Conservation (phyloP, 352 stramenopile genomes). For the Globisporangium middletonii region DNA sequence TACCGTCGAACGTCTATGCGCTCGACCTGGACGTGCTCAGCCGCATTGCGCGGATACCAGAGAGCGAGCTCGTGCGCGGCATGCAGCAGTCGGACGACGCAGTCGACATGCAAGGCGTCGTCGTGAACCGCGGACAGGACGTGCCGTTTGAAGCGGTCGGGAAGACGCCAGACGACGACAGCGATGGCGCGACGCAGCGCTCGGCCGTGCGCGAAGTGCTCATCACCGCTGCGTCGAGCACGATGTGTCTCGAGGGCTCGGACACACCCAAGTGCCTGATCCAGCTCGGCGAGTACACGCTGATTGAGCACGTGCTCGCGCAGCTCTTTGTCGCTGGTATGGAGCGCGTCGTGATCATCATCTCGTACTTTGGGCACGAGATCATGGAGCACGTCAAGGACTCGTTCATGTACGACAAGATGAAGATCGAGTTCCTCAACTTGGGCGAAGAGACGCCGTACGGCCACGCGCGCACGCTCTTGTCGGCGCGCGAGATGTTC, state of each 20-base stretch:
- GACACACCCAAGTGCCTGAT: conserved; percentile 70
- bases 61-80: conserved; percentile 40
- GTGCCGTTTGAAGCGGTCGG: conserved; percentile 71
- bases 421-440: conserved; percentile 83
- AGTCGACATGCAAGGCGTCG: conserved; percentile 71
- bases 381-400: conserved; percentile 64
- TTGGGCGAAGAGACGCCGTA: conserved; percentile 68
- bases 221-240: conserved; percentile 55
- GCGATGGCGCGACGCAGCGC: not conserved
- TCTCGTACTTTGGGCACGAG: conserved; percentile 46
- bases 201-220: conserved; percentile 45
- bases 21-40: conserved; percentile 47
- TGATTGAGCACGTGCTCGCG: conserved; percentile 75
- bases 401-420: conserved; percentile 64
- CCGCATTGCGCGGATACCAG: conserved; percentile 39
- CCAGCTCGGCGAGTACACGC: conserved; percentile 58
- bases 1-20: conserved; percentile 51
- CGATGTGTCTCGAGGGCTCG: conserved; percentile 42
- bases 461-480: conserved; percentile 62
- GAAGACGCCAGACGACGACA: not conserved
- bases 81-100: conserved; percentile 49
- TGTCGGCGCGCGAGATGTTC: conserved; percentile 78
- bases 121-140: conserved; percentile 69
- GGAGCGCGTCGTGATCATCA: conserved; percentile 72
- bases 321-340: conserved; percentile 71